Base-by-base conservation (phyloP, 345 rosid species). In the Salix purpurea region DNA sequence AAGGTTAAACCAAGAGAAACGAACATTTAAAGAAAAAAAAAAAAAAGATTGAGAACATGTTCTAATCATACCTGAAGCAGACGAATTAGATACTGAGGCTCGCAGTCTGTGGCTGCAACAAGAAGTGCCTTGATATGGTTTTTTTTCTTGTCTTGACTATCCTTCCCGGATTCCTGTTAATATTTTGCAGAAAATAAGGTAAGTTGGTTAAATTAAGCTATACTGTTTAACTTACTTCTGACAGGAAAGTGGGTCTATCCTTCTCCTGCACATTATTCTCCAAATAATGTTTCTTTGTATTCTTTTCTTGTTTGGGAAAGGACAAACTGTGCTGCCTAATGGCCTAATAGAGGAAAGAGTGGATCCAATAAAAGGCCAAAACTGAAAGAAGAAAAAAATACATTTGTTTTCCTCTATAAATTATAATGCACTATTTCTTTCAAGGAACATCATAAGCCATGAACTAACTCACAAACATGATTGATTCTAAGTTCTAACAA, bases 91-190 rank as follows among this genome's bases (percentile, higher is more conserved):
- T 92, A 96, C 62, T 78, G 95, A 82, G 98, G 97, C 85, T 96
- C 99, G 72, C 97, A 91, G 84, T 96, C 99, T 48, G 89, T 89
- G 76, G 98, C 92, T 62, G 99, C 97, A 81, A 93, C 98, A 82
- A 96, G 97, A 82, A 96, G 98, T 64, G 87, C 88, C 84, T 89
- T 93, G 87, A 96, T 93, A 65, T 86, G 94, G 76, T 92, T 90
- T 89, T 88, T 93, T 85, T 96, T 96, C 91, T 88, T 93, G 73
- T 92, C 98, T 76, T 91, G 92, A 83, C 98, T 96, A 80, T 89
- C 97, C 89, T 93, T 94, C 84, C 99, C 98, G 37, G 88, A 86
- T 79, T 96, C 97, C 99, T 96, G 72, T 54, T 14, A 69, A 80
- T 67, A 74, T 72, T 15, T 28, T 80, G 65, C 52, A 83, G 58